Evolutionary conservation across 371 early-diverging fungal species (phyloP).

Genomic region (Mortierella sp.): DNA sequence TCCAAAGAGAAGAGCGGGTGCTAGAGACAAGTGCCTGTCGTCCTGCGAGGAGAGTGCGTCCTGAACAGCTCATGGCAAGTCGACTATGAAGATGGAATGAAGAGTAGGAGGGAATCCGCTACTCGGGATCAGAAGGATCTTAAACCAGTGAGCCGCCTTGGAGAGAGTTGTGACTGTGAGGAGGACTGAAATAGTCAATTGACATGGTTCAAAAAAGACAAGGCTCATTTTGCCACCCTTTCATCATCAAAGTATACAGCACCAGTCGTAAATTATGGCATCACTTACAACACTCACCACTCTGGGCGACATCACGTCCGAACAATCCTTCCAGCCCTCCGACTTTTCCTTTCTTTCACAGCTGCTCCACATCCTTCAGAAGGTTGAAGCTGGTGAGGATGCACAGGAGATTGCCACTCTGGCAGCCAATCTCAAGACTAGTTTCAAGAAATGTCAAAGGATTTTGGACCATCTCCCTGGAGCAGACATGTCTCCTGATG

Average conservation of each 20-base stretch:
- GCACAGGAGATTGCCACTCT: conserved; percentile 44
- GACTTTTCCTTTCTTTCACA: conserved; percentile 53
- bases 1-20: conserved; percentile 2
- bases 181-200: neutral
- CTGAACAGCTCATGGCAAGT: conserved; percentile 1
- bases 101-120: neutral
- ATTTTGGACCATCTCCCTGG: conserved; percentile 53
- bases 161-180: neutral
- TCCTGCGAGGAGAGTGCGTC: conserved; percentile 6
- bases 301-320: conserved; percentile 2
- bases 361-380: conserved; percentile 38
- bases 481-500: conserved; percentile 51
- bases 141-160: too few species aligned
- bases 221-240: too few species aligned
- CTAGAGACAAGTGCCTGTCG: neutral
- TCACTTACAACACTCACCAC: neutral
- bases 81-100: neutral
- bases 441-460: conserved; percentile 51
- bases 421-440: conserved; percentile 41
- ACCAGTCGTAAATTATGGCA: conserved; percentile 1
- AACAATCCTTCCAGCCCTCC: conserved; percentile 44
- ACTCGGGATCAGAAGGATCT: too few species aligned
- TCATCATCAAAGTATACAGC: neutral
- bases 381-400: conserved; percentile 47
- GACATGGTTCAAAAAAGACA: neutral